phyloP scores from a whole-genome alignment of 345 rosid species.

The Eutrema japonicum region DNA sequence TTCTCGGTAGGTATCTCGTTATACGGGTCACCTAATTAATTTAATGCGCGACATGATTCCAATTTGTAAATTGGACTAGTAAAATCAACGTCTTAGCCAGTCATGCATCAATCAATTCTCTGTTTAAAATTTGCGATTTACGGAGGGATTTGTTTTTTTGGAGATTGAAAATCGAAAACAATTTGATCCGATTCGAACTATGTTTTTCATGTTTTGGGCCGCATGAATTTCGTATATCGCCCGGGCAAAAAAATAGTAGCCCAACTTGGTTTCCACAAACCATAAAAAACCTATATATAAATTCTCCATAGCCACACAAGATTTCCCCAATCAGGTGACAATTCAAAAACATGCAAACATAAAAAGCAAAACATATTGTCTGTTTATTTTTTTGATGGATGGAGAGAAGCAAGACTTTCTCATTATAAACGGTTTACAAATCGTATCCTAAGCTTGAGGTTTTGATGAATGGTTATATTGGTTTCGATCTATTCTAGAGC shows the following conservation, averaged over 20 bases:
- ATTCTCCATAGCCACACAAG: no score
- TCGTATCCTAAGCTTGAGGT: not conserved
- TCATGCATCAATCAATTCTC: slow-evolving; percentile 32
- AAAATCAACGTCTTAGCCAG: not conserved
- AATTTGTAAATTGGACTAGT: slow-evolving; percentile 4
- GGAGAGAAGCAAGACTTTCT: not conserved
- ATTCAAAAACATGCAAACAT: slow-evolving; percentile 9
- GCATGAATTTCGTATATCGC: no score
- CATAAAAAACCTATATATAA: no score
- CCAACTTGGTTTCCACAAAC: no score
- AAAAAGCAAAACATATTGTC: not conserved
- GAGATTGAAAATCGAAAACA: not conserved
- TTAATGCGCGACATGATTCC: slow-evolving; percentile 30
- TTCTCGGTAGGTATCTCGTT: slow-evolving; percentile 45
- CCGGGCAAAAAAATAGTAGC: no score
- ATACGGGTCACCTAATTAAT: slow-evolving; percentile 37
- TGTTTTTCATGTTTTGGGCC: not conserved
- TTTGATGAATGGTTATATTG: not conserved
- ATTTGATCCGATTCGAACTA: not conserved
- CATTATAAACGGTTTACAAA: not conserved
- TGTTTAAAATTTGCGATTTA: not conserved
- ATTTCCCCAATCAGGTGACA: not conserved
- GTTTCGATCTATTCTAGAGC: not conserved
- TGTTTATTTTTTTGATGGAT: not conserved
- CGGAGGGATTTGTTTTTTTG: not conserved